Evolutionary conservation across 305 asterid species (phyloP), one percentile per base, ranked within the genome.

Genomic region (Euphrasia arctica): DNA sequence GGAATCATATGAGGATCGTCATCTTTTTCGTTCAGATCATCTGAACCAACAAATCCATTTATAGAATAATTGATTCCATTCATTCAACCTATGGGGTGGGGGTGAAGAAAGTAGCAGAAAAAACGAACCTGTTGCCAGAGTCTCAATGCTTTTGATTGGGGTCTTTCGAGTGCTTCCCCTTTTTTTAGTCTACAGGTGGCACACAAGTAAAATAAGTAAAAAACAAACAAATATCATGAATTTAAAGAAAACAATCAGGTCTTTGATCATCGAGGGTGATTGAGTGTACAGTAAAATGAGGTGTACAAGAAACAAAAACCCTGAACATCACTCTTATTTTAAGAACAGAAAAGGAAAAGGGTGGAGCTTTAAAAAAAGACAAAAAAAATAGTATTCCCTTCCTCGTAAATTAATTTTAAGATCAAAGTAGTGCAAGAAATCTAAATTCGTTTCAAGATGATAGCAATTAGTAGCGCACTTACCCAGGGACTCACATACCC

Each of bases 121-220:
- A 54, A 54, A 54, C 41, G 18, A 70, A 69, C 96, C 90, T 73
- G 71, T 48, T 22, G 51, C 56, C 34, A 22, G 54, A 36, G 32
- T 55, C 70, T 43, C 45, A 39, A 9, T 39, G 11, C 9, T 39
- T 39, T 39, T 39, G 2, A 39, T 9, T 8, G 45, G 45, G 45
- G 45, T 39, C 45, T 8, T 82, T 41, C 65, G 71, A 45, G 90
- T 95, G 64, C 95, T 80, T 28, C 91, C 97, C 66, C 87, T 78
- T 74, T 62, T 77, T 68, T 66, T 83, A 67, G 52, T 80, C 89
- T 80, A 62, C 56, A 76, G 54, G 63, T 49, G 62, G 71, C 45
- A 8, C 11, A 39, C 9, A 39, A 7, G 43, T 39, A 39, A 7
- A 8, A 8, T 39, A 39, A 39, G 27, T 25, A 25, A 39, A 39